Evolutionary conservation across 1,139 yeast species (phyloP).

Genomic region (Yamadazyma oceani): DNA sequence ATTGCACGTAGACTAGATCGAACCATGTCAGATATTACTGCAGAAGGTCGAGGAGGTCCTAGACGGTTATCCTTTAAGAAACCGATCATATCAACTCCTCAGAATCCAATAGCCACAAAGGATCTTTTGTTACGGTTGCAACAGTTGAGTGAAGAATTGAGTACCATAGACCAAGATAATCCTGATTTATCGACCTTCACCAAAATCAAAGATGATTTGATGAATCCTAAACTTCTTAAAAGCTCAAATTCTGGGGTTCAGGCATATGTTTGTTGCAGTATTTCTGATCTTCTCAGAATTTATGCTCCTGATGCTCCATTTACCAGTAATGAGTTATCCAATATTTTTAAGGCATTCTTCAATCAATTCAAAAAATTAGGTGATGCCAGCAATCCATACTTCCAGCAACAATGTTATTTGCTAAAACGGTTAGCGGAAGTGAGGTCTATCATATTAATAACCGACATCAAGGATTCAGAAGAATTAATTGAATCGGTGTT

Average conservation of each 20-base stretch:
- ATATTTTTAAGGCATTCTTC: slow-evolving; percentile 62
- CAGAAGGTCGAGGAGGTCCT: background rate
- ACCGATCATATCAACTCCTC: slow-evolving; percentile 53
- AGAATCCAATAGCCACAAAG: slow-evolving; percentile 55
- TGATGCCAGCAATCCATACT: slow-evolving; percentile 63
- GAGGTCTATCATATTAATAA: slow-evolving; percentile 71
- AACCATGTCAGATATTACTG: background rate
- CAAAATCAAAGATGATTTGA: slow-evolving; percentile 50
- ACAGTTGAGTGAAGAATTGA: slow-evolving; percentile 59
- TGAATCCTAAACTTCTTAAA: slow-evolving; percentile 55
- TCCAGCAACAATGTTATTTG: slow-evolving; percentile 64
- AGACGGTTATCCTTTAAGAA: slow-evolving; percentile 29
- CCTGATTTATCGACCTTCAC: slow-evolving; percentile 48
- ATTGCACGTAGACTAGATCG: too few relatives aligned
- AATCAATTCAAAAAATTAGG: slow-evolving; percentile 59
- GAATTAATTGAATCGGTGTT: slow-evolving; percentile 57
- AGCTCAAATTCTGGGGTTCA: slow-evolving; percentile 72
- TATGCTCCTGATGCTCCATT: slow-evolving; percentile 94
- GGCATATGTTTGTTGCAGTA: slow-evolving; percentile 69
- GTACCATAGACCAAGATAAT: slow-evolving; percentile 60
- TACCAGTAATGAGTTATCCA: slow-evolving; percentile 59
- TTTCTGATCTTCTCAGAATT: slow-evolving; percentile 73
- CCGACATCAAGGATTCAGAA: slow-evolving; percentile 70
- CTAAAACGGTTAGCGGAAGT: slow-evolving; percentile 74
- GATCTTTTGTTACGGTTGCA: slow-evolving; percentile 49